These are phyloP conservation scores for Xylaria sp. DNA, from an alignment of 2,329 filamentous ascomycete species.

Conservation along the genomic window DNA sequence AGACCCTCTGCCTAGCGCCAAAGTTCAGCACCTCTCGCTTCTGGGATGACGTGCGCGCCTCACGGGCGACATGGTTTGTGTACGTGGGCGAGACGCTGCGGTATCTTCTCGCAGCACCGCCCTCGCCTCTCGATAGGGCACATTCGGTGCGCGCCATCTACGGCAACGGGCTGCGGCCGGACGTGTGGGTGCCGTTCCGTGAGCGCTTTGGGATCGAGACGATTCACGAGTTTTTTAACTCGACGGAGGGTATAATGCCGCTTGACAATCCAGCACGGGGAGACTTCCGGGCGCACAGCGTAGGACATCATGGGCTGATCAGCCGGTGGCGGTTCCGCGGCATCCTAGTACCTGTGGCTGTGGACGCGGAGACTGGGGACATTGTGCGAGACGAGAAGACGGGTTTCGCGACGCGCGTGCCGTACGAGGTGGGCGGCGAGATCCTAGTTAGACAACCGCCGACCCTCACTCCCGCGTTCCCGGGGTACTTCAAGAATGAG, in stretches of 20 bases:
- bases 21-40: conserved; percentile 76
- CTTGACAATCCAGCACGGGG: conserved; percentile 70
- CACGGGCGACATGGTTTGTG: conserved; percentile 74
- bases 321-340: conserved; percentile 63
- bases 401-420: conserved; percentile 70
- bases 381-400: conserved; percentile 73
- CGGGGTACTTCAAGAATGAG: conserved; percentile 74
- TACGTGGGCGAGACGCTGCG: conserved; percentile 83
- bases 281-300: conserved; percentile 69
- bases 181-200: conserved; percentile 73
- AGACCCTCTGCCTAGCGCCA: conserved; percentile 70
- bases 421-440: conserved; percentile 78
- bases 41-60: conserved; percentile 77
- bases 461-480: conserved; percentile 66
- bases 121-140: conserved; percentile 67
- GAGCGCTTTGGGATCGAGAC: conserved; percentile 70
- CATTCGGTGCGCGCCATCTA: conserved; percentile 70
- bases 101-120: conserved; percentile 76
- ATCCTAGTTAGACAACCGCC: conserved; percentile 70
- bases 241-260: conserved; percentile 75
- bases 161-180: conserved; percentile 74
- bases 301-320: conserved; percentile 77
- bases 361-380: conserved; percentile 74
- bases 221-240: conserved; percentile 81
- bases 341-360: conserved; percentile 71